phyloP scores from a whole-genome alignment of 352 stramenopile genomes.

The Stephanocyclus meneghinianus region DNA sequence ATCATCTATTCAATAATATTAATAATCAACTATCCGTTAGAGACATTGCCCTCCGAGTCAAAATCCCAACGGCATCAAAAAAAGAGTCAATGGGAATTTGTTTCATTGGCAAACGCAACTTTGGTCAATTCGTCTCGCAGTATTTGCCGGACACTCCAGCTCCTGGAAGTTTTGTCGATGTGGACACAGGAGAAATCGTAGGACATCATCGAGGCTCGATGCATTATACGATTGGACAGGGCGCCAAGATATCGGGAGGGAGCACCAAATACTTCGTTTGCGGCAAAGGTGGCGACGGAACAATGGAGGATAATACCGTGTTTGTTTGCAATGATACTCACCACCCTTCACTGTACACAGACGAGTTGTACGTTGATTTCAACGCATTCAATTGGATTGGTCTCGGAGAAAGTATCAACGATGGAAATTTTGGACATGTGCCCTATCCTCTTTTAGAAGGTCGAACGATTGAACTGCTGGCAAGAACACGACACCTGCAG shows the following conservation, averaged over 20 bases:
- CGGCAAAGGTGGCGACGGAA: conserved; percentile 73
- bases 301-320: conserved; percentile 75
- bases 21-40: conserved; percentile 82
- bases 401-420: conserved; percentile 8
- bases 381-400: conserved; percentile 90
- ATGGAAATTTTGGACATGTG: conserved; percentile 5
- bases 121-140: conserved; percentile 89
- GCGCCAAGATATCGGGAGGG: conserved; percentile 88
- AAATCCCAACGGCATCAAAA: conserved; percentile 89
- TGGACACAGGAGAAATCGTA: conserved; percentile 79
- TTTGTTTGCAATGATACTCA: conserved; percentile 88
- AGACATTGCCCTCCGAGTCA: conserved; percentile 84
- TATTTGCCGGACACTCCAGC: conserved; percentile 84
- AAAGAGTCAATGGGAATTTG: conserved; percentile 97
- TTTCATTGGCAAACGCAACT: conserved; percentile 91
- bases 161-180: conserved; percentile 85
- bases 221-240: conserved; percentile 92
- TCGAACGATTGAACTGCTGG: conserved; percentile 15
- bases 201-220: conserved; percentile 84
- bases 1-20: neutral
- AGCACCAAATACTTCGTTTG: conserved; percentile 87
- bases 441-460: conserved; percentile 27
- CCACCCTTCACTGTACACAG: conserved; percentile 89
- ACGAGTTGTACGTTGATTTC: conserved; percentile 85
- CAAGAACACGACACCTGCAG: conserved; percentile 73